Conservation (phyloP, 306 rosid genomes). For the Quercus mongolica region DNA sequence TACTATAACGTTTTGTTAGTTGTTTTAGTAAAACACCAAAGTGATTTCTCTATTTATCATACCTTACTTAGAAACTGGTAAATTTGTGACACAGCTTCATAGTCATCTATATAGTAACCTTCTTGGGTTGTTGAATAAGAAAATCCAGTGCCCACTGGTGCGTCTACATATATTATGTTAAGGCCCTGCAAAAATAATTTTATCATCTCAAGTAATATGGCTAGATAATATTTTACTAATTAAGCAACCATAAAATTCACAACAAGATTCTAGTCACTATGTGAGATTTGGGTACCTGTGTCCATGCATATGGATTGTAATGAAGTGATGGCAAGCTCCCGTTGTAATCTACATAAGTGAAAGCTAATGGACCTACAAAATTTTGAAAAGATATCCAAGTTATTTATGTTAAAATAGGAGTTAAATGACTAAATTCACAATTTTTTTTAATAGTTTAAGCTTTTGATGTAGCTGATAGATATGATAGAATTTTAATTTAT, state of each 20-base stretch:
- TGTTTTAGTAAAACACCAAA: too few species aligned
- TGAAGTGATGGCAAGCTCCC: conserved; percentile 23
- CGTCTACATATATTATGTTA: conserved; percentile 18
- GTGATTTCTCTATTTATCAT: background rate
- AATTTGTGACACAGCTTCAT: conserved; percentile 2
- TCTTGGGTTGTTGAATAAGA: conserved; percentile 24
- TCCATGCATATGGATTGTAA: conserved; percentile 19
- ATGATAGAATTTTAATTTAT: too few species aligned
- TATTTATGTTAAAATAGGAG: too few species aligned
- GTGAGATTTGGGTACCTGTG: conserved; percentile 11
- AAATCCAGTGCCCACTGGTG: conserved; percentile 30
- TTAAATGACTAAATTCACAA: too few species aligned
- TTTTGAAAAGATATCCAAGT: background rate
- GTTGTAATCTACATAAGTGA: conserved; percentile 13
- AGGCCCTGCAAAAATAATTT: background rate
- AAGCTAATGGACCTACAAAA: conserved; percentile 22
- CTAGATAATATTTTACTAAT: background rate
- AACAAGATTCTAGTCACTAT: background rate
- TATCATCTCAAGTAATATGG: background rate
- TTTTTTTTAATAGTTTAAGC: too few species aligned
- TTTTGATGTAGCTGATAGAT: too few species aligned
- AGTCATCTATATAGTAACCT: conserved; percentile 23
- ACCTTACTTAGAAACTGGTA: conserved; percentile 17
- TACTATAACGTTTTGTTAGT: too few species aligned
- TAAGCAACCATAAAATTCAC: background rate